Evolutionary conservation across 805 yeast species (phyloP), one percentile per base, ranked within the genome.

Genomic region (Ogataea polymorpha): DNA sequence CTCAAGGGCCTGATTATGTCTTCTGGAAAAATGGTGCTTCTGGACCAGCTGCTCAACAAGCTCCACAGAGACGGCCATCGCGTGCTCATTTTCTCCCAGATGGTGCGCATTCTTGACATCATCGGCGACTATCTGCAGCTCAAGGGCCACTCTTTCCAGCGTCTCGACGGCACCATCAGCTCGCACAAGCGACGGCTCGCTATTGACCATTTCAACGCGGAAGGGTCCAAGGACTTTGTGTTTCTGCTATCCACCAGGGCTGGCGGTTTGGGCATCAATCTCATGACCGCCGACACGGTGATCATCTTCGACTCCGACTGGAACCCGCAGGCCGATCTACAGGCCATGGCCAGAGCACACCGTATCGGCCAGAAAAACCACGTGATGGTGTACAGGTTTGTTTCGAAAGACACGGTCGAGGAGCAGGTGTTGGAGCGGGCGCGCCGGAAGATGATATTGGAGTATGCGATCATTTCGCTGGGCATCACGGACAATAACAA

Each of bases 341-440:
- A 93, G 66, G 99, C 99, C 1, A 93, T 93, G 99, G 99, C 99
- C 0, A 80, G 99, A 66, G 99, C 99, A 3, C 99, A 93, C 67
- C 82, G 99, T 71, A 93, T 93, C 61, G 99, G 99, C n/a, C 99
- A 93, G 63, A 93, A 90, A 65, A 89, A 87, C 55, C 99, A 93
- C 65, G 99, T 93, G 26, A 87, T 88, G 80, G 98, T 93, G 13
- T 93, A 93, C 61, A 73, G 99, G 59, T 86, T 93, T 68, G 98
- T 93, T n/a, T 84, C 96, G 44, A 93, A 93, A 56, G 99, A 93
- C 56, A 93, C 99, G 0, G 96, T 93, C 11, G 99, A 93, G 63
- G 99, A 93, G 63, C 96, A 93, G 61, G 95, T 93, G 45, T 70
- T 93, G 51, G 99, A 93, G 65, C 78, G 97, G 50, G 99, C 99